Evolutionary conservation across 164 flowering plant genomes (phyloP).

Genomic region (Magnolia officinalis): DNA sequence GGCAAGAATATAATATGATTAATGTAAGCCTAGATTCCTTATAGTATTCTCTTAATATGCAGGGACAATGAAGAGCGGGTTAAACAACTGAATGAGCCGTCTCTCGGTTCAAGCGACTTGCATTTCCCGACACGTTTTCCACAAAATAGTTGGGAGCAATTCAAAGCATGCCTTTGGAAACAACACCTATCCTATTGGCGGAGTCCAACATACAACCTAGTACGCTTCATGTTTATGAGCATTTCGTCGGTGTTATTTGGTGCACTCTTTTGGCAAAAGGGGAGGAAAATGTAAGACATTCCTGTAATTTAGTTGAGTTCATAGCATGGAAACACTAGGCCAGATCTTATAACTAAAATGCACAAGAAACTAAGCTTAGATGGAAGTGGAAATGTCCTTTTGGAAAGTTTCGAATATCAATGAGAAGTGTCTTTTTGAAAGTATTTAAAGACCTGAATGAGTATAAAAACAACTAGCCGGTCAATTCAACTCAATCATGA

Average conservation of each 20-base stretch:
- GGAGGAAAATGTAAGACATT: slow-evolving; percentile 40
- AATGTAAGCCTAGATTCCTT: not conserved
- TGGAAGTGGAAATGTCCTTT: too few species aligned
- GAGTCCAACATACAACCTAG: slow-evolving; percentile 50
- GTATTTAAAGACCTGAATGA: too few species aligned
- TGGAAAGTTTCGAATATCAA: too few species aligned
- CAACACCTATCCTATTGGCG: slow-evolving; percentile 67
- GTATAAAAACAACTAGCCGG: too few species aligned
- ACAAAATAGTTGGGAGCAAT: slow-evolving; percentile 54
- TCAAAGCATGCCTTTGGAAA: slow-evolving; percentile 72
- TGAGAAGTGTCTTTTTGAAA: too few species aligned
- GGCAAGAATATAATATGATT: not conserved
- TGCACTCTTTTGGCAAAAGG: slow-evolving; percentile 49
- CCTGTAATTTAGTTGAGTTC: too few species aligned
- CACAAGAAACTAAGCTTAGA: too few species aligned
- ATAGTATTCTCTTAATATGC: not conserved
- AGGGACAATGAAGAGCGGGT: slow-evolving; percentile 43
- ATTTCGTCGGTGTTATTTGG: slow-evolving; percentile 38
- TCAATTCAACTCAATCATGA: too few species aligned
- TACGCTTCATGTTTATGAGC: slow-evolving; percentile 24
- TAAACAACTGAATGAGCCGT: slow-evolving; percentile 29
- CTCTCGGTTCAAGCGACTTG: slow-evolving; percentile 41
- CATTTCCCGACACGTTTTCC: slow-evolving; percentile 41
- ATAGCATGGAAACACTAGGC: too few species aligned
- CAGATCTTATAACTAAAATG: too few species aligned